Conservation (phyloP, 2,329 filamentous ascomycete species). For the Ophiocordyceps camponoti-floridani region DNA sequence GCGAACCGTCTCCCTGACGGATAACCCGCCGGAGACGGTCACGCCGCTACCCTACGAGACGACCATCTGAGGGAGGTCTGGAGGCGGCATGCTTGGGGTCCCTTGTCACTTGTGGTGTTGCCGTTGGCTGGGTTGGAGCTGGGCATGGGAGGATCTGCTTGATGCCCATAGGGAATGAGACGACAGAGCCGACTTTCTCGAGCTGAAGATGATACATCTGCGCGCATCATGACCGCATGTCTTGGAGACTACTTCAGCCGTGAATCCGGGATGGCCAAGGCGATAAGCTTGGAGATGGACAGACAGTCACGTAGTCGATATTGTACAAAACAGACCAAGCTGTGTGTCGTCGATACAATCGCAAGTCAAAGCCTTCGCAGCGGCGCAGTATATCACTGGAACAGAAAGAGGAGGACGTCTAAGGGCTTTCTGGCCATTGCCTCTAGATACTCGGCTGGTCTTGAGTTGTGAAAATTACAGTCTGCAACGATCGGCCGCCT, state of each 20-base stretch:
- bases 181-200: conserved; percentile 1
- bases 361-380: too few relatives aligned
- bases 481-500: too few relatives aligned
- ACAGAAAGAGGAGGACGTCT: too few relatives aligned
- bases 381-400: too few relatives aligned
- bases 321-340: too few relatives aligned
- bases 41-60: conserved; percentile 93
- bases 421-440: too few relatives aligned
- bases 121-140: conserved; percentile 24
- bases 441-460: too few relatives aligned
- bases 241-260: not conserved
- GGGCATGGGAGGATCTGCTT: conserved; percentile 24
- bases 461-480: too few relatives aligned
- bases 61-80: conserved; percentile 53
- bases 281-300: not conserved
- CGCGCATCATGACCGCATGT: not conserved
- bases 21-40: conserved; percentile 81
- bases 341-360: too few relatives aligned
- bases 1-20: conserved; percentile 60
- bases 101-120: conserved; percentile 21
- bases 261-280: not conserved
- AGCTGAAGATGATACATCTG: conserved; percentile 1
- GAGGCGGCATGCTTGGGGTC: conserved; percentile 11
- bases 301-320: too few relatives aligned
- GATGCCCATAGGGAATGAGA: conserved; percentile 22